Conservation (phyloP, 352 stramenopile genomes). For the Pythium aquatile region DNA sequence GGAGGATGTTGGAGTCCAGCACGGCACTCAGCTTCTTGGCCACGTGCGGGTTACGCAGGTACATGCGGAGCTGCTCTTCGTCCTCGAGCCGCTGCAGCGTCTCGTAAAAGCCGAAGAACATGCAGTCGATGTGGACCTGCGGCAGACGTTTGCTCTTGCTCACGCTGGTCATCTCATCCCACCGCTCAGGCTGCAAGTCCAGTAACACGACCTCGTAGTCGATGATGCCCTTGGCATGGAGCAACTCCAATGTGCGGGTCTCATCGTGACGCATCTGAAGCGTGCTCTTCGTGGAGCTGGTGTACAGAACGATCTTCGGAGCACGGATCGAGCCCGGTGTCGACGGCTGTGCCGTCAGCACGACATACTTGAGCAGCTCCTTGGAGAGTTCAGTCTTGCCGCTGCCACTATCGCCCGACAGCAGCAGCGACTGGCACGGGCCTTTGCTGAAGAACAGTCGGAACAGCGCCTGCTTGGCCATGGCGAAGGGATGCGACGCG, state of each 20-base stretch:
- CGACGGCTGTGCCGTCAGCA: conserved; percentile 50
- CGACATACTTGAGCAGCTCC: conserved; percentile 76
- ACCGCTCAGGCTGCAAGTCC: conserved; percentile 60
- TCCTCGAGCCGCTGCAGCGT: conserved; percentile 74
- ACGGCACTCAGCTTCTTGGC: conserved; percentile 59
- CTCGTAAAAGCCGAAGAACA: conserved; percentile 83
- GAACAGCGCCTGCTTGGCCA: conserved; percentile 63
- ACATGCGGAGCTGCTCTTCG: conserved; percentile 78
- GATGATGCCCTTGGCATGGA: conserved; percentile 67
- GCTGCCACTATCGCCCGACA: conserved; percentile 69
- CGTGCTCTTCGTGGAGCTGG: conserved; percentile 82
- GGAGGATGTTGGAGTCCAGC: conserved; percentile 67
- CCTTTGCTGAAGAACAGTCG: conserved; percentile 39
- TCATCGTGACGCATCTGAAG: conserved; percentile 82
- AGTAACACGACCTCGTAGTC: conserved; percentile 71
- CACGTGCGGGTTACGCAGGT: conserved; percentile 67
- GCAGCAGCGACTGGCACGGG: conserved; percentile 35
- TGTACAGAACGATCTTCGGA: conserved; percentile 59
- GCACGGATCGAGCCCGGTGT: conserved; percentile 2
- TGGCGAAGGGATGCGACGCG: conserved; percentile 68
- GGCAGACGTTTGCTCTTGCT: conserved; percentile 72
- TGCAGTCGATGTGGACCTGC: conserved; percentile 64
- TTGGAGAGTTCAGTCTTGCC: conserved; percentile 80
- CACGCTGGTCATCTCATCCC: conserved; percentile 61
- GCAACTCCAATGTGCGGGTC: conserved; percentile 59